phyloP scores from a whole-genome alignment of 306 rosid species.

The Pyrus communis region DNA sequence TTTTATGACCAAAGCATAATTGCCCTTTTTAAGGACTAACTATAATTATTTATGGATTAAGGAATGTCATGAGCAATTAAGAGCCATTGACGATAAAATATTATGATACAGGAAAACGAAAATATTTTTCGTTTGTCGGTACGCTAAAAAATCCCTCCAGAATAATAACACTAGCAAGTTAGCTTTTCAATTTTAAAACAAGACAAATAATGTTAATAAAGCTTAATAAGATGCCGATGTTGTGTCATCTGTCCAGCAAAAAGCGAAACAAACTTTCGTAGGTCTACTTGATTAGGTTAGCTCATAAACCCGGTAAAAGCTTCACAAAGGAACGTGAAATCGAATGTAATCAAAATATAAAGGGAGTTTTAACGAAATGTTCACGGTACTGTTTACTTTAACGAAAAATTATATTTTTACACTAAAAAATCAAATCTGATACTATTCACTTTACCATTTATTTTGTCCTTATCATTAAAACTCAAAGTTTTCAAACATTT shows the following conservation, averaged over 20 bases:
- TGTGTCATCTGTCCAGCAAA: neutral
- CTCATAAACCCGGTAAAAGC: no score
- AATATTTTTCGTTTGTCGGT: no score
- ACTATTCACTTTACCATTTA: no score
- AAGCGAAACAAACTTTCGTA: neutral
- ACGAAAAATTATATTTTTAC: no score
- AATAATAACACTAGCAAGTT: neutral
- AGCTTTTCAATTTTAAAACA: neutral
- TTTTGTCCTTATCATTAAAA: no score
- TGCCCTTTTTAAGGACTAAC: neutral
- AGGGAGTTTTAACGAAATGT: no score
- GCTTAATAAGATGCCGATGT: neutral
- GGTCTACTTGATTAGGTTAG: accelerated
- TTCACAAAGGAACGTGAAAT: no score
- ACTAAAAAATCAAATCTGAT: no score
- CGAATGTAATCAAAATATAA: neutral
- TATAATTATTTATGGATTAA: neutral
- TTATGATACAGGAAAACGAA: no score
- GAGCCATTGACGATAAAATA: neutral
- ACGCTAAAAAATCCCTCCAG: no score
- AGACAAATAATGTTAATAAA: neutral
- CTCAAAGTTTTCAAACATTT: no score
- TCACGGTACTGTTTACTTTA: no score
- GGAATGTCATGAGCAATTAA: neutral
- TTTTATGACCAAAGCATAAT: neutral